Evolutionary conservation across 176 grass and related monocot species (phyloP).

Genomic region (Cenchrus fungigraminus): DNA sequence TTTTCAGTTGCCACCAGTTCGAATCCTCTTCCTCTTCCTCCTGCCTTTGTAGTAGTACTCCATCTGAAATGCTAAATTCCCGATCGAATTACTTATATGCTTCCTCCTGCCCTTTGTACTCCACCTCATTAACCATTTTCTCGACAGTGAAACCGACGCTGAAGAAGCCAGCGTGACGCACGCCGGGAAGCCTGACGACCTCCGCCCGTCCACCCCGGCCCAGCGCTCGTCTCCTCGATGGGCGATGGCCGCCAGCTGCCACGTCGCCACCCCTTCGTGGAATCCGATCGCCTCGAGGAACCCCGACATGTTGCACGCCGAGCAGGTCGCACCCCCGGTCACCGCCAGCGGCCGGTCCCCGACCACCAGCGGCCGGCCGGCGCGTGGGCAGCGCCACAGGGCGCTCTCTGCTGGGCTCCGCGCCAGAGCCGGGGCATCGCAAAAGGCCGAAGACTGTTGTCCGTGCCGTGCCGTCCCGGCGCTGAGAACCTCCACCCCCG

Average conservation of each 20-base stretch:
- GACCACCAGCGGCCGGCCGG: constrained; percentile 41
- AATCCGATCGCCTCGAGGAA: constrained; percentile 73
- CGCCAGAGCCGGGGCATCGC: constrained; percentile 16
- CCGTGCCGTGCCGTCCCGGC: constrained; percentile 29
- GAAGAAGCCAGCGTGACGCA: constrained; percentile 48
- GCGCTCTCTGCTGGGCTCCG: constrained; percentile 67
- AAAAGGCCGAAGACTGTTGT: constrained; percentile 28
- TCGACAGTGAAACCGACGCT: constrained; percentile 9
- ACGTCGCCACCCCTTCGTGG: constrained; percentile 51
- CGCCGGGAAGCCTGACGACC: constrained; percentile 56
- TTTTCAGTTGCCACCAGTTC: too few relatives aligned
- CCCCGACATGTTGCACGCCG: constrained; percentile 31
- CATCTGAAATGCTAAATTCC: background rate
- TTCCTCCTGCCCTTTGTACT: background rate
- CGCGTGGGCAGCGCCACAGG: constrained; percentile 66
- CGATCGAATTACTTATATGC: background rate
- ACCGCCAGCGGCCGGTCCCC: constrained; percentile 51
- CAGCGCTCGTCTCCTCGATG: constrained; percentile 51
- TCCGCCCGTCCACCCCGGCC: constrained; percentile 44
- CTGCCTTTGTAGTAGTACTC: too few relatives aligned
- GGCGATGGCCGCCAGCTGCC: background rate
- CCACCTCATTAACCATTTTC: constrained; percentile 31
- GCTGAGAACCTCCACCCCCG: constrained; percentile 41
- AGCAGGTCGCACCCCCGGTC: constrained; percentile 40
- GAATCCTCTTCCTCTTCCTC: too few relatives aligned